Percentiles rank a stretch among this genome's conserved stretches.
phyloP scores from a whole-genome alignment of 2,329 filamentous ascomycete genomes.

The Ceratocystis papillata region DNA sequence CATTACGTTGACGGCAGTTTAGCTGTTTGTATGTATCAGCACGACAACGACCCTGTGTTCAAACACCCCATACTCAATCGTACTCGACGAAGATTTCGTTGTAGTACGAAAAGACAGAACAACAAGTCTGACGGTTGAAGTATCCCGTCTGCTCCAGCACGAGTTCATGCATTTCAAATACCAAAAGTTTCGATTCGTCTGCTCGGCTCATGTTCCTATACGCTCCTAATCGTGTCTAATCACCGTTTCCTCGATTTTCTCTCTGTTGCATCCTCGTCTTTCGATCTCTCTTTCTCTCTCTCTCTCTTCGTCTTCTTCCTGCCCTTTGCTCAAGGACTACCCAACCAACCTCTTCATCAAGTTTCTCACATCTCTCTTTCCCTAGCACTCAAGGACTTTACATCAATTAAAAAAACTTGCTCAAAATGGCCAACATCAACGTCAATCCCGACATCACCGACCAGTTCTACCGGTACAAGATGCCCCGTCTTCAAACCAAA shows the following conservation, averaged over 20 bases:
- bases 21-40: slow-evolving; percentile 86
- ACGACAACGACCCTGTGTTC: slow-evolving; percentile 80
- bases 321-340: not conserved
- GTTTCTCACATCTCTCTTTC: not conserved
- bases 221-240: slow-evolving; percentile 24
- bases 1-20: slow-evolving; percentile 23
- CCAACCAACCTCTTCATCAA: not conserved
- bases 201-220: slow-evolving; percentile 29
- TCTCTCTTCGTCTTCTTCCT: slow-evolving; percentile 21
- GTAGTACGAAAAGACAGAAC: slow-evolving; percentile 23
- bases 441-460: slow-evolving; percentile 96
- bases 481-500: slow-evolving; percentile 97
- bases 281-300: slow-evolving; percentile 21
- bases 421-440: slow-evolving; percentile 93
- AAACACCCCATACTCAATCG: slow-evolving; percentile 60
- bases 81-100: slow-evolving; percentile 23
- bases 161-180: slow-evolving; percentile 43
- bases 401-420: slow-evolving; percentile 28
- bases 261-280: slow-evolving; percentile 26
- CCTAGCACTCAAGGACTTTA: slow-evolving; percentile 17
- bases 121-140: slow-evolving; percentile 72
- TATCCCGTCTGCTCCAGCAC: slow-evolving; percentile 41
- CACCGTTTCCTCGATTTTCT: slow-evolving; percentile 30
- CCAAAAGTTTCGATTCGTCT: slow-evolving; percentile 41
- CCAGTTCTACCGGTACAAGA: slow-evolving; percentile 99